Conservation (phyloP, 352 stramenopile species). For the Pythium guiyangense region DNA sequence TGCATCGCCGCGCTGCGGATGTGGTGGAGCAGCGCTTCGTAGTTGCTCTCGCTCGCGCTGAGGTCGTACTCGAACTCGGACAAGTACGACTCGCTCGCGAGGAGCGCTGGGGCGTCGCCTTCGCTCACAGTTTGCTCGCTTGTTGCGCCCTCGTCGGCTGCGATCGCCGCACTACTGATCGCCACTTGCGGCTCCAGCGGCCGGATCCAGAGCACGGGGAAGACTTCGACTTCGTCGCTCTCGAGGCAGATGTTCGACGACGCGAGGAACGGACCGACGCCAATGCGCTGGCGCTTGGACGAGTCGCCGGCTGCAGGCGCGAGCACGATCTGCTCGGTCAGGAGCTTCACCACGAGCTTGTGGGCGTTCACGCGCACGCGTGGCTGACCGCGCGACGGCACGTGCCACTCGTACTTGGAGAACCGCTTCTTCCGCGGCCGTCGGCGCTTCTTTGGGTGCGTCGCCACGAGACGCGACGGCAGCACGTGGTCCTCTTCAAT, state of each 20-base stretch:
- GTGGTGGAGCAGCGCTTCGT: slow-evolving; percentile 50
- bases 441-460: slow-evolving; percentile 17
- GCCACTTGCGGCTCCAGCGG: slow-evolving; percentile 23
- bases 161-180: not conserved
- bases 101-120: not conserved
- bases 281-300: slow-evolving; percentile 11
- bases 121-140: not conserved
- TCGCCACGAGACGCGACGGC: slow-evolving; percentile 36
- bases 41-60: slow-evolving; percentile 51
- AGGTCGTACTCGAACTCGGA: slow-evolving; percentile 58
- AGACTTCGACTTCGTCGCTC: slow-evolving; percentile 60
- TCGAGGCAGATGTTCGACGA: slow-evolving; percentile 47
- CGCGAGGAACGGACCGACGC: slow-evolving; percentile 33
- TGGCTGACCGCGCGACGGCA: slow-evolving; percentile 8
- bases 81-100: slow-evolving; percentile 36
- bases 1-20: slow-evolving; percentile 23
- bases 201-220: slow-evolving; percentile 53
- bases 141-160: not conserved
- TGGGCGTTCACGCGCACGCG: slow-evolving; percentile 9
- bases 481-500: slow-evolving; percentile 23
- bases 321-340: slow-evolving; percentile 38
- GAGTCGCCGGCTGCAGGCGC: slow-evolving; percentile 25
- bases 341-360: slow-evolving; percentile 28
- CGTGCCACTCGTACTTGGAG: slow-evolving; percentile 16
- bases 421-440: slow-evolving; percentile 21